Conservation (phyloP, 805 yeast species). For the Metschnikowia amazonensis region DNA sequence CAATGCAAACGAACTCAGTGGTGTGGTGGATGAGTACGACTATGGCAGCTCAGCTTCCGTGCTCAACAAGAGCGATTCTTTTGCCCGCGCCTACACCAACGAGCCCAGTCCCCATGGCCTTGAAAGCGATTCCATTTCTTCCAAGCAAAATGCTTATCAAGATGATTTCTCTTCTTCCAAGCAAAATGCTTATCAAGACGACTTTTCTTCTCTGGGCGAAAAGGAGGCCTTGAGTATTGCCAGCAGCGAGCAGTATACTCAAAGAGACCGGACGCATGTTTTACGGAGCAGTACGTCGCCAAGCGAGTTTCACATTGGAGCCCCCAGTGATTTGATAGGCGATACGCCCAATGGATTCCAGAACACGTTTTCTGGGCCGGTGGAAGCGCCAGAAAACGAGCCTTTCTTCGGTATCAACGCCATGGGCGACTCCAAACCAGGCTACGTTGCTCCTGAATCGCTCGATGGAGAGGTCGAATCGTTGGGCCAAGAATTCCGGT, state of each 20-base stretch:
- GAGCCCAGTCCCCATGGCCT: not conserved
- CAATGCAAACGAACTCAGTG: not conserved
- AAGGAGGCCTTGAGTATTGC: not conserved
- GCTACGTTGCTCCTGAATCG: not conserved
- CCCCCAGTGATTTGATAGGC: not conserved
- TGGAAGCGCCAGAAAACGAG: not conserved
- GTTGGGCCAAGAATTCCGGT: not conserved
- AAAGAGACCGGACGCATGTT: not conserved
- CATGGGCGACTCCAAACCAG: not conserved
- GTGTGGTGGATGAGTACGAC: not conserved
- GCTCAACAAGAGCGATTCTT: not conserved
- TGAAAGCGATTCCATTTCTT: not conserved
- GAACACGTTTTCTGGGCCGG: not conserved
- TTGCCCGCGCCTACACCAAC: not conserved
- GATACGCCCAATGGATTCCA: not conserved
- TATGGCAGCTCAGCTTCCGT: conserved; percentile 4
- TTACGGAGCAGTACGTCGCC: not conserved
- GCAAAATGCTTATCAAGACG: not conserved
- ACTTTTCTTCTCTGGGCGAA: not conserved
- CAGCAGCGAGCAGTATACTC: not conserved
- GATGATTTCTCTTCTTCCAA: not conserved
- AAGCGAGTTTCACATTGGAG: not conserved
- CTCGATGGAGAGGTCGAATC: not conserved
- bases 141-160: not conserved
- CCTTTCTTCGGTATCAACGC: not conserved